Evolutionary conservation across 257 asterid species (phyloP).

Genomic region (Catharanthus roseus): DNA sequence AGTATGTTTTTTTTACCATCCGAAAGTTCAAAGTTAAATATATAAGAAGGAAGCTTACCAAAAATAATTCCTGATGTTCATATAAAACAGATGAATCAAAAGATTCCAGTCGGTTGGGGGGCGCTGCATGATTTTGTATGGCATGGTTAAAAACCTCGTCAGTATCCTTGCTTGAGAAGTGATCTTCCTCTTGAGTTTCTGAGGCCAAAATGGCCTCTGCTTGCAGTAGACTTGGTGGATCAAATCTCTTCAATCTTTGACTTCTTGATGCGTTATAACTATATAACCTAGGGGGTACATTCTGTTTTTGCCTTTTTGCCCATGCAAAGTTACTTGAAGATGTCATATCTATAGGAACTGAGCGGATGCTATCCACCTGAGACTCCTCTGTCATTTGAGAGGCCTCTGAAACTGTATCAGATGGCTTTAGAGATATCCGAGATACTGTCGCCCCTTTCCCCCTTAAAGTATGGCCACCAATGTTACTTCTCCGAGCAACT

Average conservation of each 20-base stretch:
- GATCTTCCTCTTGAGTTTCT: conserved; percentile 31
- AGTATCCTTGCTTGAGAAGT: conserved; percentile 14
- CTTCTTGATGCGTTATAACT: conserved; percentile 29
- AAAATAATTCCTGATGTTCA: conserved; percentile 32
- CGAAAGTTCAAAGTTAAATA: not conserved
- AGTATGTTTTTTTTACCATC: not conserved
- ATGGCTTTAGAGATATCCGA: conserved; percentile 39
- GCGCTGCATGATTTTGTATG: conserved; percentile 23
- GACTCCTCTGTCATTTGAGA: conserved; percentile 58
- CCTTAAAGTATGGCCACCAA: conserved; percentile 17
- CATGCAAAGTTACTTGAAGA: conserved; percentile 44
- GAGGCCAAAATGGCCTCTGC: conserved; percentile 23
- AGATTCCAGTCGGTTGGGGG: conserved; percentile 32
- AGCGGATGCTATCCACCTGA: conserved; percentile 39
- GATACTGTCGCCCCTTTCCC: conserved; percentile 45
- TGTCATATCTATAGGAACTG: conserved; percentile 52
- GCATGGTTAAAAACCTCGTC: conserved; percentile 26
- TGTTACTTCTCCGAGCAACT: conserved; percentile 28
- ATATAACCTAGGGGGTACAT: conserved; percentile 37
- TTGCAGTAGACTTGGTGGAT: conserved; percentile 23
- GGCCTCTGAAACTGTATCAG: conserved; percentile 62
- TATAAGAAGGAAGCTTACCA: conserved; percentile 29
- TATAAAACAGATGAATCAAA: conserved; percentile 43
- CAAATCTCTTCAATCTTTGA: conserved; percentile 23
- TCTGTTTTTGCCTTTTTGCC: conserved; percentile 51